phyloP scores from a whole-genome alignment of 1,284 basidiomycete genomes.

The Puccinia triticina region DNA sequence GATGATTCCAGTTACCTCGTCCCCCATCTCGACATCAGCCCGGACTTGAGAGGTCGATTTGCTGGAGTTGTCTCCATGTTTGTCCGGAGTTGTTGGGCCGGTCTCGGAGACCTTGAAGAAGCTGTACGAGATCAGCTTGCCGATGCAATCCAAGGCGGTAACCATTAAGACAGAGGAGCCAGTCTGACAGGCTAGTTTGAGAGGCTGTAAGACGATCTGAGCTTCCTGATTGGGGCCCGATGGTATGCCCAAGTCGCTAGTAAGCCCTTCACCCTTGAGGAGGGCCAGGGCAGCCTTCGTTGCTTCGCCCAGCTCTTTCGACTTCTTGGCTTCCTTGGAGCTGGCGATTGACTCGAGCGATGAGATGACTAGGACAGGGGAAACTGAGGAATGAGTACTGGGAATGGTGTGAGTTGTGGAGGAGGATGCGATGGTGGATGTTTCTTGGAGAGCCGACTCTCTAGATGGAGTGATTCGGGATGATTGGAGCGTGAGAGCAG shows the following conservation, averaged over 20 bases:
- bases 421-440: constrained; percentile 30
- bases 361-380: constrained; percentile 69
- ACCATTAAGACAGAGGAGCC: constrained; percentile 87
- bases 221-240: constrained; percentile 52
- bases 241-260: constrained; percentile 26
- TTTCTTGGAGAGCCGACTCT: constrained; percentile 7
- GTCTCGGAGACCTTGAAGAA: constrained; percentile 75
- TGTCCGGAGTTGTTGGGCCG: constrained; percentile 62
- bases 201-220: constrained; percentile 74
- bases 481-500: constrained; percentile 3
- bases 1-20: constrained; percentile 88
- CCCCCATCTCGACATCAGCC: constrained; percentile 66
- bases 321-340: constrained; percentile 86
- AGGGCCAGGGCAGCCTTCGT: constrained; percentile 80
- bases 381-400: constrained; percentile 59
- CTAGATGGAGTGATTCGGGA: neutral
- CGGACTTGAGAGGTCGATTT: constrained; percentile 20
- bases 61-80: constrained; percentile 62
- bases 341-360: constrained; percentile 83
- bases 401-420: constrained; percentile 21
- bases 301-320: constrained; percentile 76
- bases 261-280: constrained; percentile 69
- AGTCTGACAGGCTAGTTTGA: constrained; percentile 90
- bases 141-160: constrained; percentile 90
- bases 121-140: constrained; percentile 91